Percentiles rank a stretch among this genome's conserved stretches.
Evolutionary conservation across 1,284 basidiomycete species (phyloP).

Genomic region (Psilocybe mexicana): DNA sequence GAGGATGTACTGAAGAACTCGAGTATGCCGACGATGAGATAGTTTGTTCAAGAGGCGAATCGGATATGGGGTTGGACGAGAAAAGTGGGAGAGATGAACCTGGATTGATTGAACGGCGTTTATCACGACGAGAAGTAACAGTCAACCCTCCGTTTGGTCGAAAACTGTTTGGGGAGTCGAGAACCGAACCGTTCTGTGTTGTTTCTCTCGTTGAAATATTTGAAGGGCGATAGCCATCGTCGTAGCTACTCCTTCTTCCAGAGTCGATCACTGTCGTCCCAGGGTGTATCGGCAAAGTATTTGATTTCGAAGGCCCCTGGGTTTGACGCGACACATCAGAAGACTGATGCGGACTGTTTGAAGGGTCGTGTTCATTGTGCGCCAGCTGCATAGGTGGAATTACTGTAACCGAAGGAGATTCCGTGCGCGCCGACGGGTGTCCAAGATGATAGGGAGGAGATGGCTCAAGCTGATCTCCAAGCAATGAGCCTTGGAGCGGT

Average conservation of each 20-base stretch:
- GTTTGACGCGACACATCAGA: constrained; percentile 18
- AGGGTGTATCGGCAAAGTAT: constrained; percentile 35
- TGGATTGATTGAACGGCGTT: constrained; percentile 50
- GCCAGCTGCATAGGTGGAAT: constrained; percentile 32
- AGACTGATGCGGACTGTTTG: constrained; percentile 7
- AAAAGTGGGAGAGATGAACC: constrained; percentile 37
- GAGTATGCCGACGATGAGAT: constrained; percentile 19
- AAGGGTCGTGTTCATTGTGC: constrained; percentile 11
- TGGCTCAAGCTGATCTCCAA: constrained; percentile 32
- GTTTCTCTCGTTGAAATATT: constrained; percentile 38
- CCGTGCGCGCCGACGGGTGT: constrained; percentile 20
- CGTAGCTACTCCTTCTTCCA: constrained; percentile 57
- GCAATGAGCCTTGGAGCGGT: constrained; percentile 30
- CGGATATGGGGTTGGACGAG: constrained; percentile 29
- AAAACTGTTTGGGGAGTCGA: constrained; percentile 14
- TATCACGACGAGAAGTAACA: constrained; percentile 38
- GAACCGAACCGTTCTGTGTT: constrained; percentile 14
- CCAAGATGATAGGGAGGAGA: constrained; percentile 19
- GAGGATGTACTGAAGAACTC: constrained; percentile 11
- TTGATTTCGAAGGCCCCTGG: constrained; percentile 32
- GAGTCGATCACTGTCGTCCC: constrained; percentile 16
- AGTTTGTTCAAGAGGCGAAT: constrained; percentile 26
- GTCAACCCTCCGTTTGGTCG: constrained; percentile 24
- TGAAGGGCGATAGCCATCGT: constrained; percentile 56
- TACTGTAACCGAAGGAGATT: constrained; percentile 41